Conservation (phyloP, 164 flowering plant species). For the Kalanchoe fedtschenkoi region DNA sequence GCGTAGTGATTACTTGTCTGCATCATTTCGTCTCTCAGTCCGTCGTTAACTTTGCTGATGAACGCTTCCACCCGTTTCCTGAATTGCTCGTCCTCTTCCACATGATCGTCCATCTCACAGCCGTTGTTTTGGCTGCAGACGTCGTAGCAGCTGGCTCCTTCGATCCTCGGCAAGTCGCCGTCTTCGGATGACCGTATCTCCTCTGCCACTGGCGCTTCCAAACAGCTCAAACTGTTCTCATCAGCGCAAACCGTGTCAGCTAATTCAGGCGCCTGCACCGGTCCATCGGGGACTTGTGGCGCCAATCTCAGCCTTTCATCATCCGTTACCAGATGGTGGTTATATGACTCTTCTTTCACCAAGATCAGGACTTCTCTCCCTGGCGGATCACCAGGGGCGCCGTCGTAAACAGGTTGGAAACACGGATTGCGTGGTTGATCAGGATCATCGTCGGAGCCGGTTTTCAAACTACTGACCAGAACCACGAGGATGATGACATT, state of each 20-base stretch:
- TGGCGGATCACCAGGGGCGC: too few relatives aligned
- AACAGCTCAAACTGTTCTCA: background rate
- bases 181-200: too few relatives aligned
- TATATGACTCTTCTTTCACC: too few relatives aligned
- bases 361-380: too few relatives aligned
- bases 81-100: background rate
- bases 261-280: too few relatives aligned
- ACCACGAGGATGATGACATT: constrained; percentile 44
- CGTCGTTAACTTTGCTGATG: background rate
- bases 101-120: background rate
- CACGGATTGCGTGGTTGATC: background rate
- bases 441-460: constrained; percentile 11
- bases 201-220: background rate
- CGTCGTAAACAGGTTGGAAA: too few relatives aligned
- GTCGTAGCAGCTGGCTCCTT: background rate
- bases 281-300: too few relatives aligned
- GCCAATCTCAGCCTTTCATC: background rate
- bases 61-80: background rate
- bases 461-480: constrained; percentile 22
- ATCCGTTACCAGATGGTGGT: background rate
- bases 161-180: background rate
- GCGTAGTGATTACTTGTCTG: background rate
- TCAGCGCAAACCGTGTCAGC: too few relatives aligned
- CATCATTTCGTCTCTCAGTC: constrained; percentile 1
- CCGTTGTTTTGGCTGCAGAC: background rate